Evolutionary conservation across 2,329 filamentous ascomycete species (phyloP), one percentile per base, ranked within the genome.

Genomic region (Massarina eburnea): DNA sequence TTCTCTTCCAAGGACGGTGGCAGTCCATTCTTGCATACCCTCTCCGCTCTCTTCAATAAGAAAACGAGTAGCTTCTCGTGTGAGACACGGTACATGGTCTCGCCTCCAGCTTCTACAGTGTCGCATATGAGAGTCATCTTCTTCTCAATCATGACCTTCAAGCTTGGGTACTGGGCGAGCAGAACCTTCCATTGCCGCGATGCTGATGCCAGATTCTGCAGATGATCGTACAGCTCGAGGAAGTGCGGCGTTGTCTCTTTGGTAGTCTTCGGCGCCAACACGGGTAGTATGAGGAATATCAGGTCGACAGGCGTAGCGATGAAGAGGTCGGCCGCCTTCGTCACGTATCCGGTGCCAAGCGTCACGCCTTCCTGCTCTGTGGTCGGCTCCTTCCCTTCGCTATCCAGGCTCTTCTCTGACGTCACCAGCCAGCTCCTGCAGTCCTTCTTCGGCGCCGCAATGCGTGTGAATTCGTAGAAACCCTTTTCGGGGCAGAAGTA

Each of bases 301-400:
- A 89, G 80, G 67, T 99, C 94, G 43, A 96, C 76, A 2, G 84
- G 81, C 1, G 94, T 96, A 8, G 92, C 89, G 48, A 97, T 72
- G 59, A 88, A 86, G n/a, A 97, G 73, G 48, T 91, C 84, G 26
- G 89, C 83, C 34, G 78, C 79, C 59, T 84, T 84, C 26, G 84
- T 79, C 19, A 89, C 71, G 54, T 81, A 81, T 10, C 79, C 82
- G 58, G 55, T 58, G 21, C 59, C 56, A 41, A 62, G 46, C 10
- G 49, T 40, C 15, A 38, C 42, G 4, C 34, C 35, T 2, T 51
- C 51, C 36, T 41, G 10, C 24, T 30, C 26, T 27, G 20, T n/a
- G 7, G n/a, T 17, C 0, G 46, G 19, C 34, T 50, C 24, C 40
- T 48, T 27, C 26, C 43, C 17, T 27, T 51, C 34, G 18, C 41